Conservation (phyloP, 2,329 filamentous ascomycete species). For the Verticillium zaregamsianum region DNA sequence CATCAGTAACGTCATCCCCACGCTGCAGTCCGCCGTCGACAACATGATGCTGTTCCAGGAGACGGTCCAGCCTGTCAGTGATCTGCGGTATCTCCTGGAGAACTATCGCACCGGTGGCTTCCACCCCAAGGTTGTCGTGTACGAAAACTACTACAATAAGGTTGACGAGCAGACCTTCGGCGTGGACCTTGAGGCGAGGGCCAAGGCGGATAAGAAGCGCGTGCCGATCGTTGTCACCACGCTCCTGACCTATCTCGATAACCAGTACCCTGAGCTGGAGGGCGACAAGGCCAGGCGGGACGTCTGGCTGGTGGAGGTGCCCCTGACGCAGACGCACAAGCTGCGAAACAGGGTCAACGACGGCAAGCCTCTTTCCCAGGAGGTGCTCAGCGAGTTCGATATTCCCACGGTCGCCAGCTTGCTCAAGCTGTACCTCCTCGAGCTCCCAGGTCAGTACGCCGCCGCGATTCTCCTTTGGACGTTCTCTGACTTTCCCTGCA, state of each 20-base stretch:
- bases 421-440: constrained; percentile 89
- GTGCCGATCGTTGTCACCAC: constrained; percentile 91
- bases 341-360: constrained; percentile 81
- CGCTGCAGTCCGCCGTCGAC: constrained; percentile 90
- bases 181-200: constrained; percentile 93
- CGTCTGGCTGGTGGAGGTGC: constrained; percentile 94
- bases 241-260: constrained; percentile 90
- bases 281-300: constrained; percentile 88
- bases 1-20: constrained; percentile 96
- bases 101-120: constrained; percentile 96
- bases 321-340: constrained; percentile 77
- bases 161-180: constrained; percentile 98
- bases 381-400: constrained; percentile 82
- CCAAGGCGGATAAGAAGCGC: constrained; percentile 89
- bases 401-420: constrained; percentile 90
- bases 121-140: constrained; percentile 82
- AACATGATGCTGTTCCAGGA: constrained; percentile 99
- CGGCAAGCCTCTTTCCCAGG: constrained; percentile 71
- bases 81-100: constrained; percentile 89
- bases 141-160: constrained; percentile 99
- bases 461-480: not conserved
- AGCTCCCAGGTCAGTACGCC: constrained; percentile 75
- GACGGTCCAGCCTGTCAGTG: constrained; percentile 88
- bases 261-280: constrained; percentile 95
- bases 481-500: constrained; percentile 25